Evolutionary conservation across 805 yeast species (phyloP).

Genomic region (Phaffomyces opuntiae): DNA sequence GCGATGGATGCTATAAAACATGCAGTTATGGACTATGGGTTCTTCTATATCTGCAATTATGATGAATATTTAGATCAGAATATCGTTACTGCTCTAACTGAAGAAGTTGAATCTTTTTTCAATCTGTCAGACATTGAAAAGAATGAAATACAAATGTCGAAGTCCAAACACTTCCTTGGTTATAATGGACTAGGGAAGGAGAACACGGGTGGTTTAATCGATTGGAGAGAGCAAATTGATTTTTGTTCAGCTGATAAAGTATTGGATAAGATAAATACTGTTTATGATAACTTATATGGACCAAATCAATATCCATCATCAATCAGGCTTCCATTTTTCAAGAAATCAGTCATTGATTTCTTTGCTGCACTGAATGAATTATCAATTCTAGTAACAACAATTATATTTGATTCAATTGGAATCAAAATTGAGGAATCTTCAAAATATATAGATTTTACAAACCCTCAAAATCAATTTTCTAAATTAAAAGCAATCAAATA

Average conservation of each 20-base stretch:
- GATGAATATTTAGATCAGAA: constrained; percentile 24
- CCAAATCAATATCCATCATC: constrained; percentile 41
- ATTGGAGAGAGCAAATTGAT: constrained; percentile 45
- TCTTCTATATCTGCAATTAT: constrained; percentile 27
- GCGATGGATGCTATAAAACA: constrained; percentile 22
- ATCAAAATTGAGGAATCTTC: constrained; percentile 34
- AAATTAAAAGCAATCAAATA: constrained; percentile 35
- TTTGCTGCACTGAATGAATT: constrained; percentile 39
- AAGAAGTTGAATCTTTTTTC: constrained; percentile 28
- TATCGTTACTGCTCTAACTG: constrained; percentile 23
- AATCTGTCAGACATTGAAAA: constrained; percentile 28
- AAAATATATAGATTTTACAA: constrained; percentile 35
- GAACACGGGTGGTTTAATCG: constrained; percentile 35
- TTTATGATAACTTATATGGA: constrained; percentile 36
- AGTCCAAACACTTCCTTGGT: constrained; percentile 39
- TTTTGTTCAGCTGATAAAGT: constrained; percentile 42
- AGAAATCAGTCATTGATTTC: constrained; percentile 26
- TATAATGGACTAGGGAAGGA: constrained; percentile 39
- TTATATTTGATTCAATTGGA: constrained; percentile 51
- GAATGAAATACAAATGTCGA: constrained; percentile 30
- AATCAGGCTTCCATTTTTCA: constrained; percentile 28
- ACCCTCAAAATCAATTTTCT: constrained; percentile 24
- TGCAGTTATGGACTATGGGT: constrained; percentile 35
- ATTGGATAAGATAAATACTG: constrained; percentile 22
- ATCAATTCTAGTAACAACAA: constrained; percentile 33